These are phyloP conservation scores for Arbutus unedo DNA, from an alignment of 148 eudicot genomes.

Conservation along the genomic window DNA sequence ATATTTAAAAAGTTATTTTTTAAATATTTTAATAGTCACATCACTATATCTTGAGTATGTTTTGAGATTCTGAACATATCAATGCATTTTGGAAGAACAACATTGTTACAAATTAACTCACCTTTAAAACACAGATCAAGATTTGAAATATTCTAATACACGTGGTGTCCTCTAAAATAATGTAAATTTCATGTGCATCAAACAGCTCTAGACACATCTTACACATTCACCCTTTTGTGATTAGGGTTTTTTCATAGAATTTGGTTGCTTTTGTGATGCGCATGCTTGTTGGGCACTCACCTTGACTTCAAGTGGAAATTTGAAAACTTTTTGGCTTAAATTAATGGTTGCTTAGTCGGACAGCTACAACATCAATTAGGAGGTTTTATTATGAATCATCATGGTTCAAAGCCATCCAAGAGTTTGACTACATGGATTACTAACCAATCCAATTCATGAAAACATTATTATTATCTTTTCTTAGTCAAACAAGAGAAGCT, in stretches of 20 bases:
- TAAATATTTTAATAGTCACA: neutral
- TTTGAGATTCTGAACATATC: too few relatives aligned
- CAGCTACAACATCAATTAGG: neutral
- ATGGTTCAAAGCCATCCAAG: neutral
- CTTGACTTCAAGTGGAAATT: neutral
- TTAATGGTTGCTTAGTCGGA: neutral
- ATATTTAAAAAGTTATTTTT: too few relatives aligned
- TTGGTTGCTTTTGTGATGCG: neutral
- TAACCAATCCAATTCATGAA: neutral
- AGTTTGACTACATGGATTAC: slow-evolving; percentile 8
- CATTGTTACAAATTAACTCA: too few relatives aligned
- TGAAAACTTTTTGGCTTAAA: neutral
- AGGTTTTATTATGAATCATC: neutral
- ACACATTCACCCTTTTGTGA: neutral
- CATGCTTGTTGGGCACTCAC: slow-evolving; percentile 5
- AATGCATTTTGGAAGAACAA: too few relatives aligned
- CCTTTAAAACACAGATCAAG: too few relatives aligned
- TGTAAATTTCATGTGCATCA: too few relatives aligned
- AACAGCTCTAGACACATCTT: too few relatives aligned
- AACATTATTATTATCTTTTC: neutral
- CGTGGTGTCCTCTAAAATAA: too few relatives aligned
- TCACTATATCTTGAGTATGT: neutral
- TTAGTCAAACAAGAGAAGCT: neutral
- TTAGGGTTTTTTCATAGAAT: neutral
- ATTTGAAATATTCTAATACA: too few relatives aligned